These are phyloP conservation scores for Flaveria sonorensis DNA, from an alignment of 129 eudicot species.

Conservation along the genomic window DNA sequence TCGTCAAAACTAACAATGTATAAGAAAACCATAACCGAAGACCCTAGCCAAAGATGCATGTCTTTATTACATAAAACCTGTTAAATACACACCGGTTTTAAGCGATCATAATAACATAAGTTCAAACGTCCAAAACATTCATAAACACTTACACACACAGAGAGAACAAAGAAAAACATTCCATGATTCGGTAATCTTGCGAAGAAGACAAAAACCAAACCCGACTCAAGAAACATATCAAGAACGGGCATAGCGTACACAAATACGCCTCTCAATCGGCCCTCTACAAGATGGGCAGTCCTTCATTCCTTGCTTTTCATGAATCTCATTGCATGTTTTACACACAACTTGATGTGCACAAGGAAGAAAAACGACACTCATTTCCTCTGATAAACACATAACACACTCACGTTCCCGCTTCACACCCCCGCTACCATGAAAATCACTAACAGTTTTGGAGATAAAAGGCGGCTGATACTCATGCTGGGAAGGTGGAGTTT, in stretches of 20 bases:
- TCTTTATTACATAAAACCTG: slow-evolving; percentile 41
- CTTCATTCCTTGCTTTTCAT: slow-evolving; percentile 95
- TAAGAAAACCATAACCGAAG: not conserved
- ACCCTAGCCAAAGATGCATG: slow-evolving; percentile 16
- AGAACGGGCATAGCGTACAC: slow-evolving; percentile 75
- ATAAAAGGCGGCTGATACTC: slow-evolving; percentile 34
- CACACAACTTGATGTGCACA: slow-evolving; percentile 99
- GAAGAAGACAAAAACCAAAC: slow-evolving; percentile 6
- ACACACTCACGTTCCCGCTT: slow-evolving; percentile 96
- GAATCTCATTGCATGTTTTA: slow-evolving; percentile 78
- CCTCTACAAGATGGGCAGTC: slow-evolving; percentile 98
- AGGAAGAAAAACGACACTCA: slow-evolving; percentile 93
- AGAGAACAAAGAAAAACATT: slow-evolving; percentile 4
- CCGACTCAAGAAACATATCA: slow-evolving; percentile 20
- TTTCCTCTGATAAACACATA: slow-evolving; percentile 96
- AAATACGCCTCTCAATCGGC: slow-evolving; percentile 69
- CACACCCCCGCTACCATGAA: slow-evolving; percentile 56
- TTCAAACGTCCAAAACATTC: slow-evolving; percentile 26
- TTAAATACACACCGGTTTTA: slow-evolving; percentile 30
- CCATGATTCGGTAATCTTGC: slow-evolving; percentile 16
- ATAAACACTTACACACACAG: slow-evolving; percentile 21
- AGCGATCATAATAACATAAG: slow-evolving; percentile 30
- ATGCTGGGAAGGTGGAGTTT: slow-evolving; percentile 32
- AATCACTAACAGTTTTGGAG: slow-evolving; percentile 33
- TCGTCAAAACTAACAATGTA: not conserved